Evolutionary conservation across 1,139 yeast genomes (phyloP).

Genomic region (Pneumocystis wakefieldiae): DNA sequence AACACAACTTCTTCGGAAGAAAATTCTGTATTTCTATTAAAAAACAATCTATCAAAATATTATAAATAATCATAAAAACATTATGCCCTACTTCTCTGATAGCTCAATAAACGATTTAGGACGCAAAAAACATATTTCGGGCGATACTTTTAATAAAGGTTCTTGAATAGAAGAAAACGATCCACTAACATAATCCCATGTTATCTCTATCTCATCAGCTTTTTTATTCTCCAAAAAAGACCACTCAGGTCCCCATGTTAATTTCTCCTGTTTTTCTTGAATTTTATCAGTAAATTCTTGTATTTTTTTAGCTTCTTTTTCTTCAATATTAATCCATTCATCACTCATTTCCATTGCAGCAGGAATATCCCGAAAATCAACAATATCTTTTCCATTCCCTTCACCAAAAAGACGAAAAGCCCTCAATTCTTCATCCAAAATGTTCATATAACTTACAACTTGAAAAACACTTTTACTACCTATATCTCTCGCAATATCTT

Average conservation of each 20-base stretch:
- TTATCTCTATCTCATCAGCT: not conserved
- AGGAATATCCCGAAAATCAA: not conserved
- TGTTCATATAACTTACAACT: slow-evolving; percentile 4
- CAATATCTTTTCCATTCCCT: not conserved
- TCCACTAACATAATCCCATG: not conserved
- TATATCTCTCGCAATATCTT: slow-evolving; percentile 1
- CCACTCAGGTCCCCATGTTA: not conserved
- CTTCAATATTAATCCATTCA: not conserved
- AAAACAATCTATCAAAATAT: not conserved
- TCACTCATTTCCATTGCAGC: slow-evolving; percentile 1
- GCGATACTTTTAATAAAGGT: not conserved
- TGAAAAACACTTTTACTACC: slow-evolving; percentile 6
- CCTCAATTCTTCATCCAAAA: not conserved
- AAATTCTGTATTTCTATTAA: not conserved
- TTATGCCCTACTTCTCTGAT: not conserved
- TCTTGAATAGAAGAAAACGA: not conserved
- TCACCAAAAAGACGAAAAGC: not conserved
- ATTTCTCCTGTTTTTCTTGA: not conserved
- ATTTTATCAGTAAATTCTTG: not conserved
- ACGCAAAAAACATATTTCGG: not conserved
- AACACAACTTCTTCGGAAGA: not conserved
- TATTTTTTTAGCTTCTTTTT: not conserved
- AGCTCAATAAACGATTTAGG: not conserved
- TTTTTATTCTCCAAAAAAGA: not conserved
- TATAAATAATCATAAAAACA: not conserved